A percentile compares a stretch with the other conserved stretches of the same genome.
Evolutionary conservation across 495 filamentous ascomycete species (phyloP).

Genomic region (Lentithecium fluviatile): DNA sequence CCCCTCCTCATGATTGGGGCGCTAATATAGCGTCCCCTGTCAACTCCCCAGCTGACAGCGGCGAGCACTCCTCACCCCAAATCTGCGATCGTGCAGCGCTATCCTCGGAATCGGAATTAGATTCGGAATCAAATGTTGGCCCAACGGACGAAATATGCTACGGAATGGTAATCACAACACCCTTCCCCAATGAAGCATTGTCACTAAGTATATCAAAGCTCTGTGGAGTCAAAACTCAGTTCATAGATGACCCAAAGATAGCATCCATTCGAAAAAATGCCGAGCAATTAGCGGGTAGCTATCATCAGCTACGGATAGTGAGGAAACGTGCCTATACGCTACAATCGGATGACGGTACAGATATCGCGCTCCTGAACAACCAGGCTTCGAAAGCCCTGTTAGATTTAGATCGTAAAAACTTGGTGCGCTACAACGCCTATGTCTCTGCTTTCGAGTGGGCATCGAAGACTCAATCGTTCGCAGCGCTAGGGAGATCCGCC

Average conservation of each 20-base stretch:
- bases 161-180: neutral
- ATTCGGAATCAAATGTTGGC: too few relatives aligned
- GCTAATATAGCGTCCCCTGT: too few relatives aligned
- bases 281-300: neutral
- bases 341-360: slow-evolving; percentile 4
- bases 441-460: slow-evolving; percentile 1
- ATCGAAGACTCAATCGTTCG: neutral
- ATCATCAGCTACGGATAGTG: slow-evolving; percentile 7
- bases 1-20: too few relatives aligned
- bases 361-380: slow-evolving; percentile 10
- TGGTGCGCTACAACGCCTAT: slow-evolving; percentile 9
- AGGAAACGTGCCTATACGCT: slow-evolving; percentile 11
- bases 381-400: slow-evolving; percentile 5
- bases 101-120: too few relatives aligned
- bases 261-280: neutral
- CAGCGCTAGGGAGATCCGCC: neutral
- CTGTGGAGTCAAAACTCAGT: slow-evolving; percentile 10
- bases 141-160: slow-evolving; percentile 4
- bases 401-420: neutral
- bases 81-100: too few relatives aligned
- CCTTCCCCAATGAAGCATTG: neutral
- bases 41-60: too few relatives aligned
- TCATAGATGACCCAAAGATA: slow-evolving; percentile 5
- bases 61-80: too few relatives aligned
- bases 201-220: neutral